Evolutionary conservation across 1,284 basidiomycete species (phyloP), one percentile per base, ranked within the genome.

Genomic region (Kwoniella shivajii): DNA sequence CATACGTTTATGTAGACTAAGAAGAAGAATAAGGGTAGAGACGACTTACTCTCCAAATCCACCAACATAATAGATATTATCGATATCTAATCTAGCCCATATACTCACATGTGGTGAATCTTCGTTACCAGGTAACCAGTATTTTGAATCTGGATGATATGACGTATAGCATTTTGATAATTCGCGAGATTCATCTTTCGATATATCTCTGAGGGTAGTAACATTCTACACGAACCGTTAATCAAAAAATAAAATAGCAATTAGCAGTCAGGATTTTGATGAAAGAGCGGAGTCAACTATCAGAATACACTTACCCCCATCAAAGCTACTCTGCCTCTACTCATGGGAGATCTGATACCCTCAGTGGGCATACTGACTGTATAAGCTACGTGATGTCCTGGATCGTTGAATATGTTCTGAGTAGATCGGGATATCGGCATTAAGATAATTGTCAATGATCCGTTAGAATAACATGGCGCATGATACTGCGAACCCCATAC

Each of bases 61-160:
- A 20, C 85, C 85, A 7, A 86, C 84, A 63, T 85, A 86, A 71
- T 86, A 87, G 20, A 86, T 77, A 53, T 80, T 81, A 80, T 84
- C 59, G 5, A 71, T 56, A 26, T 72, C 70, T 24, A 78, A 65
- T 22, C 67, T 64, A 2, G 74, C 74, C 77, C 77, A 79, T 13
- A 68, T 58, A 0, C 69, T 63, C 3, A 60, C 46, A 57, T 76
- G 76, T 7, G 78, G 72, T 20, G 66, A 61, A 18, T 61, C 56
- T 5, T 54, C 43, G 24, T 57, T 57, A 20, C 50, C 60, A 0
- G 78, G 78, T 26, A 76, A 52, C 78, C 78, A 79, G 43, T 56
- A 64, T 38, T 63, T 64, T 1, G 72, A 67, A 58, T 79, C 78
- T 44, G 75, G 75, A 56, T 79, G 76, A 54, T 71, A 71, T 6